Percentiles rank a stretch among this genome's conserved stretches.
These are phyloP conservation scores for Suillus subluteus DNA, from an alignment of 768 basidiomycete species.

Conservation along the genomic window DNA sequence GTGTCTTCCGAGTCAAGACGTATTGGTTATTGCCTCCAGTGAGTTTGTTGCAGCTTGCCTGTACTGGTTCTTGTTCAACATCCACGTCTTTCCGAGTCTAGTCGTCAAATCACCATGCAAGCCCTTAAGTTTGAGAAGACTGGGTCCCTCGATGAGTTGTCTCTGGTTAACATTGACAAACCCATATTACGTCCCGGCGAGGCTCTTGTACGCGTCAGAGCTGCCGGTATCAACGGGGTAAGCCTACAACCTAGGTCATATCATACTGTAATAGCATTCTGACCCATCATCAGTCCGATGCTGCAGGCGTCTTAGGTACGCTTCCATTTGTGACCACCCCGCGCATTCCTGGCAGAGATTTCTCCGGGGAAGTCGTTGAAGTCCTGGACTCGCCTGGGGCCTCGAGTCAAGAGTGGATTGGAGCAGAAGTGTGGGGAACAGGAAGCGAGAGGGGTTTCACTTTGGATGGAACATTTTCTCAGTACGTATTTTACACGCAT, in stretches of 20 bases:
- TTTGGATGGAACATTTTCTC: conserved; percentile 38
- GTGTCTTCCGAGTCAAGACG: not conserved
- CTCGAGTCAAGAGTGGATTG: conserved; percentile 26
- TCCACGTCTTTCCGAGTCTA: not conserved
- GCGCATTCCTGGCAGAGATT: conserved; percentile 35
- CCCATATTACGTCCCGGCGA: conserved; percentile 34
- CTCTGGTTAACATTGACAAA: conserved; percentile 27
- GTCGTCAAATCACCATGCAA: conserved; percentile 27
- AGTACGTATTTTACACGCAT: conserved; percentile 23
- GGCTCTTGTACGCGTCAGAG: conserved; percentile 35
- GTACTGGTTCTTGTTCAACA: not conserved
- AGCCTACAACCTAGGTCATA: conserved; percentile 10
- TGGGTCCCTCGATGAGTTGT: conserved; percentile 33
- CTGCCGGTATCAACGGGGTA: conserved; percentile 38
- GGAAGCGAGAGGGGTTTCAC: conserved; percentile 37
- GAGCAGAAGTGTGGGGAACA: conserved; percentile 38
- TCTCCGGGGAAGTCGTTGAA: conserved; percentile 39
- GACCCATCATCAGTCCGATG: conserved; percentile 29
- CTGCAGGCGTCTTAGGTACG: conserved; percentile 30
- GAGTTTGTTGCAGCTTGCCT: not conserved
- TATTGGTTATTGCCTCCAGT: not conserved
- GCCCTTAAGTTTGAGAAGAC: conserved; percentile 36
- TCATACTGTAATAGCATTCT: not conserved
- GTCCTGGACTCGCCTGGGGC: conserved; percentile 30
- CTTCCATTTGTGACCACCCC: conserved; percentile 38